Evolutionary conservation across 352 stramenopile genomes (phyloP), one percentile per base, ranked within the genome.

Genomic region (Globisporangium radiosum): DNA sequence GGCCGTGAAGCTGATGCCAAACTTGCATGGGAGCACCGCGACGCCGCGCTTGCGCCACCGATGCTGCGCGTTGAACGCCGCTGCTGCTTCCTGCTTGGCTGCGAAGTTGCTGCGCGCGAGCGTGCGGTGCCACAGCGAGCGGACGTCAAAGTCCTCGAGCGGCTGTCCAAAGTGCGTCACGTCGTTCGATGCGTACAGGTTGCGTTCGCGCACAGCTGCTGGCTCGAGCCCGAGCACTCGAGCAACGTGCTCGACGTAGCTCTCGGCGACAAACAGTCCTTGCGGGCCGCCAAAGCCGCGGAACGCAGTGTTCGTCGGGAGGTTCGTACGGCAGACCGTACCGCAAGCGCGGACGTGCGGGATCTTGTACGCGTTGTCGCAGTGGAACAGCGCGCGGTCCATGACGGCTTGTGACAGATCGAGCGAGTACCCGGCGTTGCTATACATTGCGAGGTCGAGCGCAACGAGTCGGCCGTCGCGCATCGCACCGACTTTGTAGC

Each of bases 211-310:
- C 39, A 99, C 56, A 8, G 75, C 76, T 52, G 88, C 75, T 0
- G 81, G 63, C 5, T 68, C 67, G 42, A 98, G 70, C 5, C 85
- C 77, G 48, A 97, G 78, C 5, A 63, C 76, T 1, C 80, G 64
- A 3, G 95, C 94, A n/a, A 99, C 85, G 68, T 98, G 94, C 50
- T 99, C 93, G 19, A 99, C 91, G 56, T 98, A 90, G 53, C 92
- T 97, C 66, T 99, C 95, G 3, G 77, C 79, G 19, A 98, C 74
- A 36, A 95, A 76, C 54, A 97, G 77, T 7, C 90, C 88, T 63
- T 99, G 96, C 0, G 95, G 95, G 1, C 90, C 96, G 60, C 96
- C 96, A 77, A 98, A 98, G 0, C 95, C 96, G 51, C 95, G 76
- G 75, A 97, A 98, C 3, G 96, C 95, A 10, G 96, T 99, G 67